Base-by-base conservation (phyloP, 192 early-diverging fungal genomes). In the Podila epicladia region DNA sequence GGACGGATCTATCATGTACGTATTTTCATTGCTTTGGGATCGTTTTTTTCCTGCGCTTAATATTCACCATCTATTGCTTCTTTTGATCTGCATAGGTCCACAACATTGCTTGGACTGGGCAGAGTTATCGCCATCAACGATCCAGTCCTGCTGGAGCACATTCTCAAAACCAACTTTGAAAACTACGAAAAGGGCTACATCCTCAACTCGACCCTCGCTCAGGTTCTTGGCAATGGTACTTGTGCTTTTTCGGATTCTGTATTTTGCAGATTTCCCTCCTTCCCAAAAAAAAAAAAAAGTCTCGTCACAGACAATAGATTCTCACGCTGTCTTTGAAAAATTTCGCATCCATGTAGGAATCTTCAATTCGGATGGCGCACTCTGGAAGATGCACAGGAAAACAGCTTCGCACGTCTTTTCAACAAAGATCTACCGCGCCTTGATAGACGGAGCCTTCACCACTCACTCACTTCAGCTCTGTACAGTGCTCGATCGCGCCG, bases 101-200 rank as follows among this genome's bases (percentile, higher is more conserved):
- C 74, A 7, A 75, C 76, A 3, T 15, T 84, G 9, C 65, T 75
- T 5, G 76, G 76, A 60, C 29, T 83, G 60, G 82, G 75, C 9
- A 57, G 73, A 55, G 20, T 84, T 53, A 75, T 84, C 59, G 68
- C 66, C 2, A 68, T 80, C 53, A 84, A 80, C 66, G 33, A 71
- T 31, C 73, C 76, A 31, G 65, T 65, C 37, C 22, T 67, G 41
- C 11, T 84, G 15, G 83, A 84, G 31, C 65, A 84, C 38, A 62
- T 84, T 32, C 15, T 84, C 15, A 84, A 84, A 59, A 83, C 72
- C 51, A 76, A 80, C 59, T 80, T 80, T 75, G 75, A 80, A 9
- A 80, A 84, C 64, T 84, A 80, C 11, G 62, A 67, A 33, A 84
- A 84, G 67, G 69, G 67, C 17, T 55, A 63, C 20, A 58, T 75